Evolutionary conservation across 768 basidiomycete species (phyloP).

Genomic region (Tricholoma saponaceum): DNA sequence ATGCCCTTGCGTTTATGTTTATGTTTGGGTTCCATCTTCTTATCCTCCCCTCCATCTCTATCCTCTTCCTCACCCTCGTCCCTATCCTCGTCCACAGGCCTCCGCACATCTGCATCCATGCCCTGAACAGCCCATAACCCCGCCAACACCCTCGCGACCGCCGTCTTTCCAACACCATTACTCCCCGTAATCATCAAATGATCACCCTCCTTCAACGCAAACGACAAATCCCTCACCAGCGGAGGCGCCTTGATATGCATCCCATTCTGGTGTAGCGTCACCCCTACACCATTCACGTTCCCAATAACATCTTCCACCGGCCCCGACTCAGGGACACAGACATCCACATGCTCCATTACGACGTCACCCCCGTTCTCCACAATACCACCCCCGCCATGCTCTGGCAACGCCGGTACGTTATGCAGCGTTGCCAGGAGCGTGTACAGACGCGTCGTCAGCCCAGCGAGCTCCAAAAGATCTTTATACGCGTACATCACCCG

Average conservation of each 20-base stretch:
- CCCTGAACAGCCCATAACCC: slow-evolving; percentile 78
- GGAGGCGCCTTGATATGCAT: slow-evolving; percentile 29
- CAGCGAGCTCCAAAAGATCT: slow-evolving; percentile 92
- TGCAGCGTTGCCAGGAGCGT: slow-evolving; percentile 84
- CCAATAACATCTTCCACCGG: slow-evolving; percentile 5
- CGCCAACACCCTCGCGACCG: slow-evolving; percentile 83
- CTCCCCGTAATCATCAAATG: slow-evolving; percentile 93
- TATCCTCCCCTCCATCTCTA: too few relatives aligned
- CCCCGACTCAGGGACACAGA: slow-evolving; percentile 50
- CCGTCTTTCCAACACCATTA: slow-evolving; percentile 90
- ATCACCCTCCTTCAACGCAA: slow-evolving; percentile 66
- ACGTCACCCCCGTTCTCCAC: slow-evolving; percentile 39
- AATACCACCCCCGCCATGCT: slow-evolving; percentile 24
- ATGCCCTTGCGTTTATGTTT: slow-evolving; percentile 45
- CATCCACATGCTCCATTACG: slow-evolving; percentile 63
- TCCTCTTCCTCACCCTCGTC: not conserved
- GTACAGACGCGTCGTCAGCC: slow-evolving; percentile 87
- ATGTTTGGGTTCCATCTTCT: too few relatives aligned
- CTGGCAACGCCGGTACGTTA: slow-evolving; percentile 54
- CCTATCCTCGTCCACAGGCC: slow-evolving; percentile 22
- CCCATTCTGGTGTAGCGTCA: not conserved
- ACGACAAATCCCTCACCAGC: slow-evolving; percentile 66
- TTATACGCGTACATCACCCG: slow-evolving; percentile 97
- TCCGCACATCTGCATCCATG: slow-evolving; percentile 24
- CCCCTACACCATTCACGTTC: not conserved